Conservation (phyloP, 768 basidiomycete genomes). For the Butyriboletus loyo region DNA sequence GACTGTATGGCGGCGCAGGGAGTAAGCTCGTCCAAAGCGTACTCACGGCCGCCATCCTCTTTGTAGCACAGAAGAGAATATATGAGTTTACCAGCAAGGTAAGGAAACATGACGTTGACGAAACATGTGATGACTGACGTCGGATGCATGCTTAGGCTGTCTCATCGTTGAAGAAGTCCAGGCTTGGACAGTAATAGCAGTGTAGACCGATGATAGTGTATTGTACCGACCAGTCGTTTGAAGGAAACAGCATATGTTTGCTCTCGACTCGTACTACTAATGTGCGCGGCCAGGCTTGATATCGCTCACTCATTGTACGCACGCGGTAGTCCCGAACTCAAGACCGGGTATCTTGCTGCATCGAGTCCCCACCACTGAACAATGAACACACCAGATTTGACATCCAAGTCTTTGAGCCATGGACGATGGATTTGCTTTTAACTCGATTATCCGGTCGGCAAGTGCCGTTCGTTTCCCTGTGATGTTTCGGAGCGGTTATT, state of each 20-base stretch:
- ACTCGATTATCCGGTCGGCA: too few relatives aligned
- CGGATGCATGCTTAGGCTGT: conserved; percentile 9
- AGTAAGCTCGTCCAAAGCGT: conserved; percentile 92
- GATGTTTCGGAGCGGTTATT: too few relatives aligned
- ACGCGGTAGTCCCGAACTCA: too few relatives aligned
- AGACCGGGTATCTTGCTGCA: too few relatives aligned
- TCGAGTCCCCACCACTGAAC: too few relatives aligned
- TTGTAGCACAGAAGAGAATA: conserved; percentile 82
- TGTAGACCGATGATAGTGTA: neutral
- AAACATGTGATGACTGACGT: neutral
- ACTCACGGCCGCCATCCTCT: conserved; percentile 90
- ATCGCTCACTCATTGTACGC: too few relatives aligned
- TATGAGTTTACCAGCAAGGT: conserved; percentile 67
- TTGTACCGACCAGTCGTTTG: neutral
- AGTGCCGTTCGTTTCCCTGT: too few relatives aligned
- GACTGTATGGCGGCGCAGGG: conserved; percentile 82
- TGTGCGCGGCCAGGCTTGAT: too few relatives aligned
- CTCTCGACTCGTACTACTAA: too few relatives aligned
- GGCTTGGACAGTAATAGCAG: neutral
- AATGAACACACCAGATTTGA: too few relatives aligned
- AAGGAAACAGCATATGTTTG: neutral
- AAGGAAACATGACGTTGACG: neutral
- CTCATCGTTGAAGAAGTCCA: conserved; percentile 8
- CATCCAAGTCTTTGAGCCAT: too few relatives aligned
- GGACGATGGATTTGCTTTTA: too few relatives aligned